Conservation (phyloP, 2,329 filamentous ascomycete genomes). For the Exophiala bonariae region DNA sequence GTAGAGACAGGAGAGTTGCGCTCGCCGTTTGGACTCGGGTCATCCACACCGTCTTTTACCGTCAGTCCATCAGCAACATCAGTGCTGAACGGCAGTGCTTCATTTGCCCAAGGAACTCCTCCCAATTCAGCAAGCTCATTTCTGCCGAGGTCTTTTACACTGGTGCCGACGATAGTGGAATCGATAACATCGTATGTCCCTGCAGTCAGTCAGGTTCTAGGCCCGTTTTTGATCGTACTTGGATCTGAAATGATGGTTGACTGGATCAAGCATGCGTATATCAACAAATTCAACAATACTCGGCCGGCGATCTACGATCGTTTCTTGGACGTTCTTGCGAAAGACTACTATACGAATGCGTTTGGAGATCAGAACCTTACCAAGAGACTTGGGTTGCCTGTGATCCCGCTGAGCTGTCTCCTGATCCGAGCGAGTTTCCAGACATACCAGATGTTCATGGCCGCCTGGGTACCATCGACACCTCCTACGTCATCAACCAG, state of each 20-base stretch:
- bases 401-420: conserved; percentile 87
- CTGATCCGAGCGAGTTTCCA: conserved; percentile 94
- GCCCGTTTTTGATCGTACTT: conserved; percentile 89
- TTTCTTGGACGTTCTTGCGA: conserved; percentile 89
- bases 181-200: conserved; percentile 47
- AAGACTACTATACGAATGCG: conserved; percentile 97
- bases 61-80: conserved; percentile 39
- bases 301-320: conserved; percentile 85
- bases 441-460: conserved; percentile 97
- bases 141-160: conserved; percentile 85
- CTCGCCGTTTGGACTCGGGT: conserved; percentile 39
- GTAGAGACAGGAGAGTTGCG: conserved; percentile 90
- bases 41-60: conserved; percentile 36
- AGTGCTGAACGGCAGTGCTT: conserved; percentile 52
- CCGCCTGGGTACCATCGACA: conserved; percentile 69
- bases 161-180: conserved; percentile 64
- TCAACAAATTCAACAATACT: conserved; percentile 97
- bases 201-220: conserved; percentile 73
- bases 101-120: conserved; percentile 54
- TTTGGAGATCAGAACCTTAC: conserved; percentile 90
- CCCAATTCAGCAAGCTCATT: conserved; percentile 64
- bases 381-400: conserved; percentile 82
- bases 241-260: conserved; percentile 97
- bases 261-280: conserved; percentile 95
- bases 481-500: conserved; percentile 35